These are phyloP conservation scores for Phytophthora crassamura DNA, from an alignment of 352 stramenopile genomes.

Conservation along the genomic window DNA sequence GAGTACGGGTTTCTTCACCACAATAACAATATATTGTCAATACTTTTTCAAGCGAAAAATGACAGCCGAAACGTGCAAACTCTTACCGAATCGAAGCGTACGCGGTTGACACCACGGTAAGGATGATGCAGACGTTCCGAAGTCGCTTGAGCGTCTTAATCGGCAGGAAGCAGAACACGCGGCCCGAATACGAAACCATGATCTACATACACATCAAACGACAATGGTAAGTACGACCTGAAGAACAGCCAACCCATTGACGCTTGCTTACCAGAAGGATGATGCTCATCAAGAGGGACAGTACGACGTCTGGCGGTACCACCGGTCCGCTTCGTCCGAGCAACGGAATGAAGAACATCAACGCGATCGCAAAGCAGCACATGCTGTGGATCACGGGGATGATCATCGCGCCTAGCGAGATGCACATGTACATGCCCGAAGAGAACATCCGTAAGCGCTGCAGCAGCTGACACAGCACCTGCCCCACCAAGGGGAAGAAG, in stretches of 20 bases:
- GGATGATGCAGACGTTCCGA: constrained; percentile 47
- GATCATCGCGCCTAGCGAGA: constrained; percentile 55
- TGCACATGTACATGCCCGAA: constrained; percentile 49
- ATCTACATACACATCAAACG: constrained; percentile 39
- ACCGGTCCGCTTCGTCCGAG: constrained; percentile 66
- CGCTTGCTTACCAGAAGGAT: constrained; percentile 58
- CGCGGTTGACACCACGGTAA: constrained; percentile 44
- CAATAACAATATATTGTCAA: constrained; percentile 7
- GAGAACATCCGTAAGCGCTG: constrained; percentile 49
- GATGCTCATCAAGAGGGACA: constrained; percentile 55
- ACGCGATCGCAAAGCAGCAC: constrained; percentile 57
- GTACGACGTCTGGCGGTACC: constrained; percentile 61
- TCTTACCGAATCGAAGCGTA: constrained; percentile 62
- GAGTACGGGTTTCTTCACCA: constrained; percentile 77
- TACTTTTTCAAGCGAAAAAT: background rate
- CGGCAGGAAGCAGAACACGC: constrained; percentile 78
- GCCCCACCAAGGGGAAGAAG: constrained; percentile 63
- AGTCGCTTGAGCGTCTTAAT: constrained; percentile 45
- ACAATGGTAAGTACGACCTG: constrained; percentile 22
- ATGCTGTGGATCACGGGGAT: constrained; percentile 71
- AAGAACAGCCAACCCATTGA: background rate
- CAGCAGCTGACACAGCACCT: constrained; percentile 49
- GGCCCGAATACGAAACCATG: constrained; percentile 59
- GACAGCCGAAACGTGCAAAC: background rate
- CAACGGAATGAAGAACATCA: constrained; percentile 82